Conservation (phyloP, 2,329 filamentous ascomycete species). For the Lasiodiplodia sp. region DNA sequence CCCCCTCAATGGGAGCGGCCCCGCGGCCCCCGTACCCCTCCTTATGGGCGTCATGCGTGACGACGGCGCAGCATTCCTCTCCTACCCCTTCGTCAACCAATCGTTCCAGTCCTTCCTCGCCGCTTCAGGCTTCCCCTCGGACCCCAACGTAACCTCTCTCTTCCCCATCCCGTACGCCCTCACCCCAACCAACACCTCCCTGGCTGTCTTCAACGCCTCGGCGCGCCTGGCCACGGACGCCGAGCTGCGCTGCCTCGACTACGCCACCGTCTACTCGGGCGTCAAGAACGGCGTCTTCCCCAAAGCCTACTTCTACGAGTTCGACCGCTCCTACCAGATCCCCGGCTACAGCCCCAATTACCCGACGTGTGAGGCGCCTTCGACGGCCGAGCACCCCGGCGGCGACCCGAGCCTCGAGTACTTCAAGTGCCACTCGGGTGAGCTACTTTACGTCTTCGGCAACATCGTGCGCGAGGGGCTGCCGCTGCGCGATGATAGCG, state of each 20-base stretch:
- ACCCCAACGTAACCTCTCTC: slow-evolving; percentile 34
- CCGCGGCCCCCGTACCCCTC: slow-evolving; percentile 36
- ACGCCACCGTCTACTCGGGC: slow-evolving; percentile 40
- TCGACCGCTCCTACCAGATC: slow-evolving; percentile 43
- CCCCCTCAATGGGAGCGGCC: slow-evolving; percentile 32
- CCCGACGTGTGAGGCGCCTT: slow-evolving; percentile 45
- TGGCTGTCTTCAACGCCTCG: slow-evolving; percentile 43
- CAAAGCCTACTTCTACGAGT: slow-evolving; percentile 41
- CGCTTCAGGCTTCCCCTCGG: slow-evolving; percentile 32
- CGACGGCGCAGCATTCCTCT: slow-evolving; percentile 42
- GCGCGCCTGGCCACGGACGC: slow-evolving; percentile 42
- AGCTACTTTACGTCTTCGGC: slow-evolving; percentile 43
- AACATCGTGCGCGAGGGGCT: slow-evolving; percentile 45
- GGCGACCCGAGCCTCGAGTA: slow-evolving; percentile 39
- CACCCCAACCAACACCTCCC: slow-evolving; percentile 42
- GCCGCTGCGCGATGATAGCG: slow-evolving; percentile 39
- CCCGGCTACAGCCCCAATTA: slow-evolving; percentile 40
- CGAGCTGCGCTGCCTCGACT: slow-evolving; percentile 42
- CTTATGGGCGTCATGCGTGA: slow-evolving; percentile 43
- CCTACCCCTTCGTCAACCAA: slow-evolving; percentile 36
- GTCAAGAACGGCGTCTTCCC: slow-evolving; percentile 38
- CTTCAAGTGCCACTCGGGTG: slow-evolving; percentile 42
- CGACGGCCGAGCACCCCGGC: slow-evolving; percentile 36
- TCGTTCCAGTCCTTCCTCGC: slow-evolving; percentile 36
- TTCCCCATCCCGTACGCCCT: slow-evolving; percentile 31